phyloP scores from a whole-genome alignment of 768 basidiomycete genomes.

The Terana coerulea region DNA sequence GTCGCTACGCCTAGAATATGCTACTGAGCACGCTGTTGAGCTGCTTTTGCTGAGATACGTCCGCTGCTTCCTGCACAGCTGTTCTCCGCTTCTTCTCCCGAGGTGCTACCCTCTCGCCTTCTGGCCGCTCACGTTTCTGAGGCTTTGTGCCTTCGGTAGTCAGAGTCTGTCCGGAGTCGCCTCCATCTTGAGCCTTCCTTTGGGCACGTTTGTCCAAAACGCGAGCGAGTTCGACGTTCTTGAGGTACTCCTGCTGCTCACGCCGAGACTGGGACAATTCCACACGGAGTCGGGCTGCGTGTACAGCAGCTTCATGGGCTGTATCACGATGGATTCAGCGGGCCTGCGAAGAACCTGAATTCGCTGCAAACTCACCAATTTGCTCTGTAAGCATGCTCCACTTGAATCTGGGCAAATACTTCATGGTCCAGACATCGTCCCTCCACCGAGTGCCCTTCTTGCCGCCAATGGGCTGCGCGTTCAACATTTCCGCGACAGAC shows the following conservation, averaged over 20 bases:
- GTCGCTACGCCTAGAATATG: constrained; percentile 40
- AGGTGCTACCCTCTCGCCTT: background rate
- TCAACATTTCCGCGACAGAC: constrained; percentile 90
- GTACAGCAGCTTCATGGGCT: constrained; percentile 90
- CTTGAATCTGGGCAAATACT: constrained; percentile 95
- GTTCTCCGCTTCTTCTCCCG: constrained; percentile 43
- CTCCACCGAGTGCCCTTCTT: constrained; percentile 89
- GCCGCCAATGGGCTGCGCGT: constrained; percentile 92
- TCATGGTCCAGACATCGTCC: constrained; percentile 99
- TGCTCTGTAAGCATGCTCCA: constrained; percentile 99
- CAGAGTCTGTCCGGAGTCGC: constrained; percentile 5
- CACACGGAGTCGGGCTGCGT: constrained; percentile 83
- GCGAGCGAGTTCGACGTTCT: constrained; percentile 89
- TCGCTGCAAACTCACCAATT: constrained; percentile 67
- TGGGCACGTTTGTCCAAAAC: constrained; percentile 79
- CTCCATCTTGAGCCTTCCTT: constrained; percentile 35
- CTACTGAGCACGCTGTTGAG: constrained; percentile 45
- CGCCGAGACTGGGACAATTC: constrained; percentile 83
- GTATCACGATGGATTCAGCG: constrained; percentile 5
- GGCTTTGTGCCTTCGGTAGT: background rate
- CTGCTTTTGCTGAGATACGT: constrained; percentile 17
- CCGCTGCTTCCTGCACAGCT: constrained; percentile 18
- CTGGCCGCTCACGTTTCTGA: constrained; percentile 4
- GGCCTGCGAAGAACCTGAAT: background rate
- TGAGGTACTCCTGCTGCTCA: constrained; percentile 91